Base-by-base conservation (phyloP, 192 early-diverging fungal genomes). In the Gryganskiella cystojenkinii region DNA sequence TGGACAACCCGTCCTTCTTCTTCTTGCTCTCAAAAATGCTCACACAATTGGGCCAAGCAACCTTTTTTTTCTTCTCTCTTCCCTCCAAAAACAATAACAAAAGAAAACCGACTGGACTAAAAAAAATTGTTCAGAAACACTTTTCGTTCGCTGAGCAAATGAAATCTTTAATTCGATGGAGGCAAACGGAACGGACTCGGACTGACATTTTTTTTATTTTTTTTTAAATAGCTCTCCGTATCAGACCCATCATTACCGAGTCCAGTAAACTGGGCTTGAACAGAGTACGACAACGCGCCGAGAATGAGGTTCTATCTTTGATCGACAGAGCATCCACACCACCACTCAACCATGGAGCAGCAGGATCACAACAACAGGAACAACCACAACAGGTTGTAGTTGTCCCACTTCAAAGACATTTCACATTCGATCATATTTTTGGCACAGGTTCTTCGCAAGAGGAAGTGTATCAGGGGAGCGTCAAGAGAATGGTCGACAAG, bases 371-470 rank as follows among this genome's bases (percentile, higher is more conserved):
- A 25, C 61, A 63, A 33, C 43, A 73, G 14, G 66, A 78, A 27
- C 49, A 57, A 49, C 66, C 67, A 4, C 65, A 68, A 52, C 74
- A 78, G 40, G 56, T 78, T 11, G 66, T 42, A 2, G 74, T 78
- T 27, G 55, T 78, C 1, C 74, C 74, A 6, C 40, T 78, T 9
- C 74, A 82, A 27, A 51, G 68, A 35, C 53, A 62, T 11, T 91
- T 89, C 71, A 80, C 67, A 42, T 94, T 90, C 61, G 93, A 95
- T 67, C 70, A 90, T 45, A 88, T 87, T 33, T 95, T 91, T 79
- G 89, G 87, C 8, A 70, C 87, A 1, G 73, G 83, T 8, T 67
- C 88, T 17, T 50, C 81, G 27, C 91, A 95, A 75, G 55, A 80
- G 8, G 75, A 84, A 9, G 82, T 96, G 28, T 96, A 86, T 56